Evolutionary conservation across 140 eudicot genomes (phyloP).

Genomic region (Stevia rebaudiana): DNA sequence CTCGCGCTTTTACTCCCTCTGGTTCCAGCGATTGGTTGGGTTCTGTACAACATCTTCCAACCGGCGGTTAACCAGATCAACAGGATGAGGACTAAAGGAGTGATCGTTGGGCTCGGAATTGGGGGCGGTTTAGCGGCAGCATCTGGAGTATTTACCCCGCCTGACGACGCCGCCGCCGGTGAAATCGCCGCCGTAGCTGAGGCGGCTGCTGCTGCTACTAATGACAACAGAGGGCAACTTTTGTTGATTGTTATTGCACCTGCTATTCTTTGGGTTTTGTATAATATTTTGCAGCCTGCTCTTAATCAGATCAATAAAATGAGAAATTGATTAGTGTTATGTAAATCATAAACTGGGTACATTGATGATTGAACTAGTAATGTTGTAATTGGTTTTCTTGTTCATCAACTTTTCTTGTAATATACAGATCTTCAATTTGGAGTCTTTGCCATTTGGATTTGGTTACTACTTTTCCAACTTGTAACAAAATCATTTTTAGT

Average conservation of each 20-base stretch:
- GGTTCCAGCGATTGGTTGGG: constrained; percentile 87
- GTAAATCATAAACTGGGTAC: background rate
- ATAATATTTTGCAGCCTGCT: constrained; percentile 92
- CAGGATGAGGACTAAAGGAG: constrained; percentile 65
- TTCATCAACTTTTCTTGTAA: constrained; percentile 14
- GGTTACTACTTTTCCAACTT: background rate
- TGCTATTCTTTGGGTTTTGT: constrained; percentile 85
- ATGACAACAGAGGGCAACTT: constrained; percentile 71
- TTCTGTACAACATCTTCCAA: constrained; percentile 74
- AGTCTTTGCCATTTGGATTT: background rate
- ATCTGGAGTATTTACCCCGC: constrained; percentile 40
- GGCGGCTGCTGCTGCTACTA: constrained; percentile 36
- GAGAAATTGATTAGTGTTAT: constrained; percentile 33
- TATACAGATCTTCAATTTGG: background rate
- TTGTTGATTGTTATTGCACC: constrained; percentile 74
- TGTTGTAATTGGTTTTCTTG: constrained; percentile 17
- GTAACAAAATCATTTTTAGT: background rate
- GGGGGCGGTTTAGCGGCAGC: constrained; percentile 68
- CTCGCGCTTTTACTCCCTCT: constrained; percentile 72
- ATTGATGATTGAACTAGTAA: no score
- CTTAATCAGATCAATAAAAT: constrained; percentile 86
- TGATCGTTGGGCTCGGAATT: constrained; percentile 68
- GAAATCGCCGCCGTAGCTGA: constrained; percentile 7
- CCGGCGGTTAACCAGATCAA: constrained; percentile 88
- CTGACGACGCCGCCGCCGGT: constrained; percentile 59